phyloP scores from a whole-genome alignment of 805 yeast genomes.

The Lipomyces orientalis region DNA sequence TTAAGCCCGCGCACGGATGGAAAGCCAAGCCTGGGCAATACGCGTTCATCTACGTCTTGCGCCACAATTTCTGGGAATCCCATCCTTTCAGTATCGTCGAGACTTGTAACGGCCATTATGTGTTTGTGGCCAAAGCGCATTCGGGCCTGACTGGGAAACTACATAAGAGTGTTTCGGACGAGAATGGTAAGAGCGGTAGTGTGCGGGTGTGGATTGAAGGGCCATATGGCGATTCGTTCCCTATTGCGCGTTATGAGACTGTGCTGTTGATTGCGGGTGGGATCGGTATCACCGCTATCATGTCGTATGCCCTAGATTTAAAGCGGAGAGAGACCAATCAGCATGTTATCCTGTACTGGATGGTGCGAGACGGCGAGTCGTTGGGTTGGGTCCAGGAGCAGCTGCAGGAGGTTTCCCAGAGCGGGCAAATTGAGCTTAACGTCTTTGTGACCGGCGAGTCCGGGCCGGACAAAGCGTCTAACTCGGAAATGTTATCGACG shows the following conservation, averaged over 20 bases:
- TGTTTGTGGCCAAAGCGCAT: constrained; percentile 19
- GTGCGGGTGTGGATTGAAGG: constrained; percentile 56
- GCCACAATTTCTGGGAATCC: constrained; percentile 25
- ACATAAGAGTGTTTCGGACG: background rate
- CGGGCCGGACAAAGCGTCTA: background rate
- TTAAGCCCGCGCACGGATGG: constrained; percentile 19
- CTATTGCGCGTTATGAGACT: constrained; percentile 54
- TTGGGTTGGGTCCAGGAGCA: constrained; percentile 28
- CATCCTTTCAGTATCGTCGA: constrained; percentile 24
- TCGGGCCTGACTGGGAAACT: constrained; percentile 19
- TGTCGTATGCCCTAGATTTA: constrained; percentile 52
- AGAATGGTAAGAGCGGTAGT: no score
- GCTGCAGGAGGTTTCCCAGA: constrained; percentile 18
- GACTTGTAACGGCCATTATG: constrained; percentile 15
- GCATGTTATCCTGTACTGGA: constrained; percentile 33
- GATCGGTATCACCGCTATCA: constrained; percentile 63
- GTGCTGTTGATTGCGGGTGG: constrained; percentile 67
- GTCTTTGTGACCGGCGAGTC: constrained; percentile 27
- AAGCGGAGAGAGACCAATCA: constrained; percentile 22
- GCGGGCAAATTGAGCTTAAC: constrained; percentile 18
- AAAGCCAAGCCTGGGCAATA: constrained; percentile 22
- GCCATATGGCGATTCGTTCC: constrained; percentile 59
- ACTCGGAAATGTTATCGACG: background rate
- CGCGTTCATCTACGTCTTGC: constrained; percentile 32
- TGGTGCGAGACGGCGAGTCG: constrained; percentile 23